These are phyloP conservation scores for Penicillium sp. DNA, from an alignment of 2,329 filamentous ascomycete species.

Conservation along the genomic window DNA sequence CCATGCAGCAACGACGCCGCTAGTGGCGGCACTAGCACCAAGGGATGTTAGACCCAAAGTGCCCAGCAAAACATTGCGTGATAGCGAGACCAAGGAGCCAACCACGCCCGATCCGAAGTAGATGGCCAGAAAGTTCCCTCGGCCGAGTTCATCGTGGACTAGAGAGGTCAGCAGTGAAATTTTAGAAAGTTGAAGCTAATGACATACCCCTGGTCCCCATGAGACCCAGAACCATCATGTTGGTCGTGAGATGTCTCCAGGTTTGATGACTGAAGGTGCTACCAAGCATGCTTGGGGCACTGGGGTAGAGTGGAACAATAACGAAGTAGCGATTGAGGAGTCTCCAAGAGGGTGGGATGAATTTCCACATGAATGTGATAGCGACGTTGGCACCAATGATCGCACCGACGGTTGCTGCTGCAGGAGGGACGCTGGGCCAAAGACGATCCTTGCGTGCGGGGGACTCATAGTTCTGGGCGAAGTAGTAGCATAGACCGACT, in stretches of 20 bases:
- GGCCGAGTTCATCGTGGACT: constrained; percentile 51
- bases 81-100: constrained; percentile 53
- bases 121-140: constrained; percentile 59
- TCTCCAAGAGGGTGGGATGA: constrained; percentile 57
- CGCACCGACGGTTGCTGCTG: constrained; percentile 55
- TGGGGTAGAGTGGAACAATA: constrained; percentile 57
- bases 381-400: constrained; percentile 56
- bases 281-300: constrained; percentile 56
- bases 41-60: constrained; percentile 52
- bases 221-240: constrained; percentile 59
- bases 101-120: constrained; percentile 54
- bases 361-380: constrained; percentile 58
- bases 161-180: not conserved
- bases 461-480: constrained; percentile 54
- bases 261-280: constrained; percentile 63
- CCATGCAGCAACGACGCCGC: constrained; percentile 55
- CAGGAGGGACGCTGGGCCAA: constrained; percentile 54
- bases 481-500: constrained; percentile 48
- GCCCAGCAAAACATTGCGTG: constrained; percentile 48
- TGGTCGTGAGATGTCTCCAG: constrained; percentile 55
- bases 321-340: constrained; percentile 62
- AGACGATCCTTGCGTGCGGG: constrained; percentile 53
- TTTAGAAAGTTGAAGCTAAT: not conserved
- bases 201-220: constrained; percentile 55
- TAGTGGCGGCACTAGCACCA: constrained; percentile 56